Evolutionary conservation across 192 early-diverging fungal species (phyloP).

Genomic region (Coemansia sp.): DNA sequence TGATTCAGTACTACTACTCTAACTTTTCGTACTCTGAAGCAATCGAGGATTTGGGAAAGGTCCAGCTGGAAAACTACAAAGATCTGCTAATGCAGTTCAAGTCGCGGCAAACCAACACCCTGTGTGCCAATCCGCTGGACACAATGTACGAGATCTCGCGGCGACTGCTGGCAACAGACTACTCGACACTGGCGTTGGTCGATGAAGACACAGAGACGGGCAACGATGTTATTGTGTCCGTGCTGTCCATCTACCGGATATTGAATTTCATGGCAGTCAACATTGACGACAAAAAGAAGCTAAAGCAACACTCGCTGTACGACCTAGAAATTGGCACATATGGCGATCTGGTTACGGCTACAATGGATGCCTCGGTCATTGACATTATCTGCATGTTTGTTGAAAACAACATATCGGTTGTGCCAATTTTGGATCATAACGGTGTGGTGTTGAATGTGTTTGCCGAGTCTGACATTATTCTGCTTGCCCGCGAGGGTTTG

Average conservation of each 20-base stretch:
- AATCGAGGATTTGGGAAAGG: constrained; percentile 80
- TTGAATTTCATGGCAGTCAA: constrained; percentile 85
- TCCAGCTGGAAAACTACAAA: constrained; percentile 51
- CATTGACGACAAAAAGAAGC: constrained; percentile 63
- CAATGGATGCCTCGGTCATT: constrained; percentile 77
- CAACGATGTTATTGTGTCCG: constrained; percentile 85
- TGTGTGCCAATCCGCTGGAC: constrained; percentile 81
- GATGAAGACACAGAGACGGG: constrained; percentile 73
- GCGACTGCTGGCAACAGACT: constrained; percentile 73
- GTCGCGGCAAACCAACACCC: constrained; percentile 53
- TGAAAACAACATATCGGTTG: constrained; percentile 81
- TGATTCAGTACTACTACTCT: constrained; percentile 90
- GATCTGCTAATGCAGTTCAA: constrained; percentile 51
- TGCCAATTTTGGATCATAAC: constrained; percentile 89
- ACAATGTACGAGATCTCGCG: constrained; percentile 84
- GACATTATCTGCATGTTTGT: constrained; percentile 92
- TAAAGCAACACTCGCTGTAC: constrained; percentile 63
- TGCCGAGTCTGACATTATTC: constrained; percentile 95
- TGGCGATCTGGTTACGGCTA: constrained; percentile 75
- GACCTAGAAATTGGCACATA: constrained; percentile 89
- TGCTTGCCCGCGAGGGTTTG: constrained; percentile 57
- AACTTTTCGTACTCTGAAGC: constrained; percentile 77
- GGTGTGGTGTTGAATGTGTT: constrained; percentile 89
- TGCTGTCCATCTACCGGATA: constrained; percentile 85
- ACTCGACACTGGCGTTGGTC: constrained; percentile 86